phyloP scores from a whole-genome alignment of 768 basidiomycete species.

The Filobasidium floriforme region DNA sequence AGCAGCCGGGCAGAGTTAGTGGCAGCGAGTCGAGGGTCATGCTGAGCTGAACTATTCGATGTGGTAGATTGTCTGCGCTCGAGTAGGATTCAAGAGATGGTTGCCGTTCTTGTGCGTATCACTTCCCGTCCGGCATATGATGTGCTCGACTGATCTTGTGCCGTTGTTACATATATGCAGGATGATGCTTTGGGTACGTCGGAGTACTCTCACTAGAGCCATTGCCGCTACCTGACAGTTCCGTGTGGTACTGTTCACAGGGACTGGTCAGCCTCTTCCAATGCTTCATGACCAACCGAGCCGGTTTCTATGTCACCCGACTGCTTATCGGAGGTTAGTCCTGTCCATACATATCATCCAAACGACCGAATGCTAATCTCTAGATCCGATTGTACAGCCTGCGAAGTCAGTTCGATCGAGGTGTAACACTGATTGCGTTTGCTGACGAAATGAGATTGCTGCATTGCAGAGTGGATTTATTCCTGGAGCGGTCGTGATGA shows the following conservation, averaged over 20 bases:
- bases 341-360: constrained; percentile 1
- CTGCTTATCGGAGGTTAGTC: constrained; percentile 17
- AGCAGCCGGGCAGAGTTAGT: too few relatives aligned
- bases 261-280: constrained; percentile 4
- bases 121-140: not conserved
- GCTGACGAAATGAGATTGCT: too few relatives aligned
- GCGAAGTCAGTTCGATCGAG: too few relatives aligned
- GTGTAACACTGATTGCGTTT: too few relatives aligned
- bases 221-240: not conserved
- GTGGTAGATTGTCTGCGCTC: constrained; percentile 6
- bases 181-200: constrained; percentile 11
- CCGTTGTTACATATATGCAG: not conserved
- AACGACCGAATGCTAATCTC: not conserved
- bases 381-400: not conserved
- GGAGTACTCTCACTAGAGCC: too few relatives aligned
- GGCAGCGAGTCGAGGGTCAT: too few relatives aligned
- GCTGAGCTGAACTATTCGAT: too few relatives aligned
- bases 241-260: not conserved
- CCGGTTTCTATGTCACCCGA: constrained; percentile 23
- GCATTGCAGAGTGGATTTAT: constrained; percentile 9
- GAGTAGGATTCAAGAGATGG: constrained; percentile 23
- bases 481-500: constrained; percentile 15
- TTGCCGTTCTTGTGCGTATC: constrained; percentile 16
- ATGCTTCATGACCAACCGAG: constrained; percentile 20
- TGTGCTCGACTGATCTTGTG: not conserved